Evolutionary conservation across 257 asterid genomes (phyloP).

Genomic region (Jacaranda copaia): DNA sequence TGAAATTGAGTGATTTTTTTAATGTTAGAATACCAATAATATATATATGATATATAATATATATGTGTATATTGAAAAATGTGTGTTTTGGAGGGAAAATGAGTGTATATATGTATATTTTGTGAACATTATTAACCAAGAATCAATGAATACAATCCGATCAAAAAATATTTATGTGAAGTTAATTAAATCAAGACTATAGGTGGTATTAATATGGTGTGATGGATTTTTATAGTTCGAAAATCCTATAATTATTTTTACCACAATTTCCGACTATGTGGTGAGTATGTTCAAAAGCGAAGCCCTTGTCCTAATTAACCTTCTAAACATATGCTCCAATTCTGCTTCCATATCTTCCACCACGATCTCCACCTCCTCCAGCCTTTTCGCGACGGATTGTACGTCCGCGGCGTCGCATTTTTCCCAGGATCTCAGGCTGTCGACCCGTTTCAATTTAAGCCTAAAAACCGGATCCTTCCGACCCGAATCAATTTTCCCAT

Average conservation of each 20-base stretch:
- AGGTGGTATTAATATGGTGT: too few species aligned
- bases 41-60: too few species aligned
- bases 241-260: background rate
- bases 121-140: background rate
- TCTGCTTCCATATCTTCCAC: conserved; percentile 63
- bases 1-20: too few species aligned
- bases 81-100: too few species aligned
- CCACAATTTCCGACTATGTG: background rate
- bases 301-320: conserved; percentile 66
- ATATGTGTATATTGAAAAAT: too few species aligned
- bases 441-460: conserved; percentile 52
- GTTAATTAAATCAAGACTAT: background rate
- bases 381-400: conserved; percentile 46
- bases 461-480: conserved; percentile 48
- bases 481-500: conserved; percentile 34
- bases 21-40: too few species aligned
- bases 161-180: background rate
- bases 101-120: too few species aligned
- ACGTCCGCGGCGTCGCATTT: conserved; percentile 48
- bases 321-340: conserved; percentile 60
- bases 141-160: background rate
- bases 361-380: conserved; percentile 62
- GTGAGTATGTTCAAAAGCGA: conserved; percentile 65
- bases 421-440: conserved; percentile 61
- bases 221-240: too few species aligned